Percentiles rank a stretch among this genome's conserved stretches.
These are phyloP conservation scores for Carpinus viminea DNA, from an alignment of 306 rosid species.

Conservation along the genomic window DNA sequence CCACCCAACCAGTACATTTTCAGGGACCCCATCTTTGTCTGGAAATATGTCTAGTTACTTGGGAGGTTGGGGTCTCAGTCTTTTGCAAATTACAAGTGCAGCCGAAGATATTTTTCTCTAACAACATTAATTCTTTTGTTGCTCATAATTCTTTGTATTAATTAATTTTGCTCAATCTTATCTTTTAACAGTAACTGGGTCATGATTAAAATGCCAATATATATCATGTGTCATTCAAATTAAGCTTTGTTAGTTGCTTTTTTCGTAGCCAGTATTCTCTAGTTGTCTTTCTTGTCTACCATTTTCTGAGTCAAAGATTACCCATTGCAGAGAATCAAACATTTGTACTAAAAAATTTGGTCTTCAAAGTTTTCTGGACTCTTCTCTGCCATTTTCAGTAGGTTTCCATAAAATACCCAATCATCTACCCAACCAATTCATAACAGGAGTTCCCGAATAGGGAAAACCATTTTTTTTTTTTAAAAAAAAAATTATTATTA, in stretches of 20 bases:
- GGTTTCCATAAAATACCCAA: conserved; percentile 11
- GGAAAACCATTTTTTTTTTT: background rate
- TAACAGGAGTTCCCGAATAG: background rate
- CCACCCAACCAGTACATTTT: no score
- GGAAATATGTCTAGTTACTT: background rate
- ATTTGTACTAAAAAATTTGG: background rate
- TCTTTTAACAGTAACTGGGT: background rate
- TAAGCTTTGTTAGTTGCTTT: background rate
- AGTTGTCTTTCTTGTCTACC: background rate
- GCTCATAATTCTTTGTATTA: no score
- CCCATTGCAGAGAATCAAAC: background rate
- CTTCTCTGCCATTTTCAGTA: background rate
- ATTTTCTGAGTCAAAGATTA: background rate
- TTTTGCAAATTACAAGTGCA: background rate
- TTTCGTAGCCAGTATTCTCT: background rate
- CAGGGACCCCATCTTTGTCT: background rate
- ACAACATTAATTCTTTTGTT: no score
- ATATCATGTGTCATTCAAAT: background rate
- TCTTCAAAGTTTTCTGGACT: background rate
- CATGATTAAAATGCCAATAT: background rate
- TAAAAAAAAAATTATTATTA: no score
- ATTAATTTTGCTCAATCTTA: background rate
- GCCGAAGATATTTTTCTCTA: background rate
- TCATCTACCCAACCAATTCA: background rate
- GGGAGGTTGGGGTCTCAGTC: background rate